Base-by-base conservation (phyloP, 495 filamentous ascomycete species). In the Penicillium roqueforti region DNA sequence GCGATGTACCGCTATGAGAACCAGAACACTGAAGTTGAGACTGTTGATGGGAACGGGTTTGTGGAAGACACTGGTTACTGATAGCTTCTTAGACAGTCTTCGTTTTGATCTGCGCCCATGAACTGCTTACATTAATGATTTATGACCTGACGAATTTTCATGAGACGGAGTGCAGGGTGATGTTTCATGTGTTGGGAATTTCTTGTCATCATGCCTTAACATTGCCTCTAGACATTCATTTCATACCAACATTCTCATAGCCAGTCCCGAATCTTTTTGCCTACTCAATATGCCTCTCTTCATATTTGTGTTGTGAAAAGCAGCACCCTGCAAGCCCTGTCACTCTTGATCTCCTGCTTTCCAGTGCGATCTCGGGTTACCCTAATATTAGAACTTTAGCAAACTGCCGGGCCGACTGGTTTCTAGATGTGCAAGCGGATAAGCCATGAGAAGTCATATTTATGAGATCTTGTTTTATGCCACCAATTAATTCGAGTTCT, bases 1-100 rank as follows among this genome's bases (percentile, higher is more conserved):
- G 71, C 76, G 26, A 66, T 76, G 51, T 73, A 77, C 44, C 71
- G 68, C 34, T 63, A 76, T 50, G 73, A 78, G 29, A 62, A 70
- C 48, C 66, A 68, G 18, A 47, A 58, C 20, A 55, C 59, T 3
- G 60, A 69, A 19, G 16, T 55, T 38, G 72, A 71, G 36, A 49
- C 32, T 43, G 53, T 61, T 26, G 73, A 70, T 39, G 61, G 62
- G 16, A 49, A 14, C 28, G 48, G 20, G 13, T 36, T 11, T 18
- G 14, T 25, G 13, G 50, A 52, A 20, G 50, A 44, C 9, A 2
- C 50, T 31, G 38, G 26, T 34, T 43, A 25, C 50, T 36, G 19
- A 10, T 26, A 2, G 22, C 25, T 6, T 16, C 42, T 2, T n/a
- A 0, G n/a, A 18, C 20, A 26, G 23, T 19, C 23, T 18, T 3